phyloP scores from a whole-genome alignment of 2,329 filamentous ascomycete species.

The Phyllosticta citribraziliensis region DNA sequence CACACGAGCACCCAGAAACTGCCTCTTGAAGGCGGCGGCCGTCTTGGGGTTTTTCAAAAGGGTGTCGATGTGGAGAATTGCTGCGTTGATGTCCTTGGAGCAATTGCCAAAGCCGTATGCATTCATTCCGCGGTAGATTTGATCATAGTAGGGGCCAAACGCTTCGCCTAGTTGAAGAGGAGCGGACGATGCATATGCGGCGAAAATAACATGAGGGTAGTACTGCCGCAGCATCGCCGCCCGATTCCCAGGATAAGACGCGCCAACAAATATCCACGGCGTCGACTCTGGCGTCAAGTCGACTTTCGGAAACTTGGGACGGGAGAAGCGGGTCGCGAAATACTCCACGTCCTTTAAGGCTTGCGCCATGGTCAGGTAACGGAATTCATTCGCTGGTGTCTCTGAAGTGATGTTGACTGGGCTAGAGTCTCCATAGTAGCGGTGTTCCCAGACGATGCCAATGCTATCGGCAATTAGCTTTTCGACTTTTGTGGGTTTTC shows the following conservation, averaged over 20 bases:
- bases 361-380: conserved; percentile 31
- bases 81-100: conserved; percentile 39
- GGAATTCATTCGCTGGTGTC: conserved; percentile 25
- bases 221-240: conserved; percentile 29
- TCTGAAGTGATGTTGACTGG: conserved; percentile 23
- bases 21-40: conserved; percentile 30
- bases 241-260: conserved; percentile 29
- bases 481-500: not conserved
- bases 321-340: conserved; percentile 32
- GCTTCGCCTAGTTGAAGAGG: conserved; percentile 42
- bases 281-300: conserved; percentile 26
- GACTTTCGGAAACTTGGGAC: conserved; percentile 22
- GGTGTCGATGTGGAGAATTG: conserved; percentile 39
- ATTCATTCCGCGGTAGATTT: conserved; percentile 38
- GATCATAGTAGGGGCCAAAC: conserved; percentile 43
- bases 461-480: conserved; percentile 24
- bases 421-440: conserved; percentile 33
- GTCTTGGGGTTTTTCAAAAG: conserved; percentile 21
- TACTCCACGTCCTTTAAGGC: conserved; percentile 31
- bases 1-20: too few relatives aligned
- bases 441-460: conserved; percentile 32
- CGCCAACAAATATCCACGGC: conserved; percentile 30
- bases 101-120: conserved; percentile 36
- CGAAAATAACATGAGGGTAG: conserved; percentile 30
- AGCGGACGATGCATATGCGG: conserved; percentile 27